Base-by-base conservation (phyloP, 306 rosid species). In the Dicorynia guianensis region DNA sequence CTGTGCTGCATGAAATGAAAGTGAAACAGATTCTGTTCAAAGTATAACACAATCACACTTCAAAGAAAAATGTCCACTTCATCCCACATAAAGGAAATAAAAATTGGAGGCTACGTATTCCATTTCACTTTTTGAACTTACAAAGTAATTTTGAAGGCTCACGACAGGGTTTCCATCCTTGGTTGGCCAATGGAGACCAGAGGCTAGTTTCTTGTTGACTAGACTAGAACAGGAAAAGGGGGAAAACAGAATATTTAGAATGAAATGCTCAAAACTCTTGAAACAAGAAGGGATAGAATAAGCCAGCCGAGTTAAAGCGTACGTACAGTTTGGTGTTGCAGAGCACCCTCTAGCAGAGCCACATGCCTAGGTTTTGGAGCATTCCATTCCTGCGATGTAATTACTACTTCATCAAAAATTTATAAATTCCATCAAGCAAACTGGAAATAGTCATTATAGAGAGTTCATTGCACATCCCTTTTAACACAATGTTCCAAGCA, bases 281-380 rank as follows among this genome's bases (percentile, higher is more conserved):
- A 19, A 77, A 62, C 38, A 72, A 47, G 25, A 12, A 62, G 14
- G 58, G 8, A 44, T 48, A 82, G 8, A 48, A 58, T 58, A 72
- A 47, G 13, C 6, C 18, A 39, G 68, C 9, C 25, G 69, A 80
- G 75, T 69, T 65, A 14, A 69, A 30, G 8, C 30, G 59, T 34
- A 73, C 70, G 71, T 46, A 85, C 99, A 65, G 44, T 87, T 84
- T 82, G 82, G 65, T 71, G 87, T 75, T 87, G 97, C 75, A 90
- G 75, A 59, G 96, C 97, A 79, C 90, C 89, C 72, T 77, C 82
- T 71, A 95, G 84, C 49, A 95, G 93, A 66, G 80, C 69, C 7
- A 38, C 83, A 79, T 95, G 99, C 78, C 84, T 95, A 36, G 99
- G 95, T 69, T 83, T 95, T 18, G 97, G 97, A 85, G 87, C 81